Conservation (phyloP, 345 rosid species). For the Draba incana region DNA sequence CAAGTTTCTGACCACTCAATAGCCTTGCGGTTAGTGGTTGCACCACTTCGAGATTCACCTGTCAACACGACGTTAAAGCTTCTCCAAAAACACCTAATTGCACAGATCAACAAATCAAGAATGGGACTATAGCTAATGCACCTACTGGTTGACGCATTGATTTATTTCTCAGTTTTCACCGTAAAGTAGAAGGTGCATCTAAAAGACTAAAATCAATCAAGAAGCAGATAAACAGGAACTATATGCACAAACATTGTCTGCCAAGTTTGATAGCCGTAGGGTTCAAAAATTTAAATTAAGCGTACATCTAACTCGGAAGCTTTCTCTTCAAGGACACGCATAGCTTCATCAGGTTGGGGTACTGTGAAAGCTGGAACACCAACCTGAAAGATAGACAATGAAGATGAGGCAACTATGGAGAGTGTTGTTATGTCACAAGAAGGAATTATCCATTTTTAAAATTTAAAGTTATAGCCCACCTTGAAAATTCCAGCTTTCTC, state of each 20-base stretch:
- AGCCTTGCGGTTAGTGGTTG: conserved; percentile 62
- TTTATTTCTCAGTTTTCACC: conserved; percentile 23
- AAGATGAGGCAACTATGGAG: conserved; percentile 25
- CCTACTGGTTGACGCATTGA: neutral
- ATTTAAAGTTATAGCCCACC: conserved; percentile 51
- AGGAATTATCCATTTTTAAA: neutral
- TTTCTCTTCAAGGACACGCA: conserved; percentile 80
- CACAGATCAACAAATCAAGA: conserved; percentile 21
- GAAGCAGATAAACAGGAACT: conserved; percentile 9
- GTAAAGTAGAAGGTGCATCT: neutral
- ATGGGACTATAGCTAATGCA: conserved; percentile 10
- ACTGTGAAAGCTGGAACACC: conserved; percentile 92
- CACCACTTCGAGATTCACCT: conserved; percentile 78
- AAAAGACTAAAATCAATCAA: conserved; percentile 15
- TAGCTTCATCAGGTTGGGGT: conserved; percentile 95
- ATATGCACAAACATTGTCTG: conserved; percentile 5
- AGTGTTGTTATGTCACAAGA: neutral
- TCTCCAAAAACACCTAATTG: conserved; percentile 1
- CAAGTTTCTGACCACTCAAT: conserved; percentile 72
- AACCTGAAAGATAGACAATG: conserved; percentile 50
- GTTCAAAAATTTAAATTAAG: conserved; percentile 35
- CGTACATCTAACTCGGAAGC: conserved; percentile 74
- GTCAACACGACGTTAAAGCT: conserved; percentile 36
- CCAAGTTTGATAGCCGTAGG: neutral
- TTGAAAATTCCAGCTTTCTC: conserved; percentile 98